Percentiles rank a stretch among this genome's conserved stretches.
Evolutionary conservation across 192 early-diverging fungal genomes (phyloP).

Genomic region (Lunasporangiospora selenospora): DNA sequence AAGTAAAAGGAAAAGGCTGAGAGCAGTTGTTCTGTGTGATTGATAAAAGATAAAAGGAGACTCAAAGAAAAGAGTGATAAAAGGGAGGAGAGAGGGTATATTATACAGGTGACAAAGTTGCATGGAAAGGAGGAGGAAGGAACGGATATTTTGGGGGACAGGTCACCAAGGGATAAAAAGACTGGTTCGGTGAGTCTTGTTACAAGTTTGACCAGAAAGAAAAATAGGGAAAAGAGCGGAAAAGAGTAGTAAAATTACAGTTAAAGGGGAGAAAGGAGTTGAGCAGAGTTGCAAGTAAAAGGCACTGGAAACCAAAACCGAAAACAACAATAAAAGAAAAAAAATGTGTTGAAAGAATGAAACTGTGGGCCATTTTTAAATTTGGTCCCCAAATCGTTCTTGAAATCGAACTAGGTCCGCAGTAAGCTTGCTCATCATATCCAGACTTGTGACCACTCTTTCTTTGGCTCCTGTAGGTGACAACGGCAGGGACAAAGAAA

Average conservation of each 20-base stretch:
- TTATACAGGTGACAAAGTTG: not conserved
- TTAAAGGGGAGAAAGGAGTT: no score
- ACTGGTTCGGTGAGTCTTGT: not conserved
- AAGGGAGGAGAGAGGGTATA: not conserved
- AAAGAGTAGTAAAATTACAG: no score
- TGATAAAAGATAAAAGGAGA: not conserved
- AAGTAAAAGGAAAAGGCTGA: no score
- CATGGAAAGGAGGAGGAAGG: not conserved
- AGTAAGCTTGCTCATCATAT: slow-evolving; percentile 54
- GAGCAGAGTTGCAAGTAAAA: no score
- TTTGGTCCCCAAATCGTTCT: slow-evolving; percentile 40
- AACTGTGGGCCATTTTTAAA: no score
- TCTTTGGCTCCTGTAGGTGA: no score
- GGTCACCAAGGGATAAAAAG: no score
- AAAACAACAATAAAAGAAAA: slow-evolving; percentile 1
- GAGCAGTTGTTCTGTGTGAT: not conserved
- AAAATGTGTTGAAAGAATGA: no score
- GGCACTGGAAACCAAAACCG: no score
- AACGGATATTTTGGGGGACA: no score
- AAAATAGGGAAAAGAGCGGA: not conserved
- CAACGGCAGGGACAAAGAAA: no score
- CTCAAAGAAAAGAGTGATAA: not conserved
- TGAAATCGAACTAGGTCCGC: slow-evolving; percentile 55
- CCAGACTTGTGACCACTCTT: slow-evolving; percentile 40
- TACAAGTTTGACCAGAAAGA: not conserved